Evolutionary conservation across 306 rosid species (phyloP).

Genomic region (Aeschynomene evenia): DNA sequence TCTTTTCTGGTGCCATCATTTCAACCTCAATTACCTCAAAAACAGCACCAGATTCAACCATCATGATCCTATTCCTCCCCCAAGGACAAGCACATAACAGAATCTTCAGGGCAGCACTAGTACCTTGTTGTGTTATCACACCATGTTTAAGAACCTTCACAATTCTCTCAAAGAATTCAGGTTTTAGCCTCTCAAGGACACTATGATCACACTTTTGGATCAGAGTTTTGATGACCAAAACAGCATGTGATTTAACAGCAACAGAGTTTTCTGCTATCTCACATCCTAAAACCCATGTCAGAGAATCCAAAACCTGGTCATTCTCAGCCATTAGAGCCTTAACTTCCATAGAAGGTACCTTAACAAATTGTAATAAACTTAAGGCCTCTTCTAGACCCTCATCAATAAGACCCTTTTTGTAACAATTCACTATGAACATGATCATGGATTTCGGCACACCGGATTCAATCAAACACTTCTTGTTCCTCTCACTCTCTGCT

Average conservation of each 20-base stretch:
- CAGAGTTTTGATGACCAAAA: constrained; percentile 39
- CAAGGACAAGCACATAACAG: constrained; percentile 32
- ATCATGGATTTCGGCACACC: constrained; percentile 50
- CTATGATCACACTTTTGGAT: constrained; percentile 23
- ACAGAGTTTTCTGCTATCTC: constrained; percentile 14
- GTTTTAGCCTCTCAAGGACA: constrained; percentile 34
- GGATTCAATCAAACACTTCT: constrained; percentile 43
- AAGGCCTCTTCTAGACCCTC: constrained; percentile 62
- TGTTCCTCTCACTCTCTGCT: constrained; percentile 41
- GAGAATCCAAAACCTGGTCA: constrained; percentile 34
- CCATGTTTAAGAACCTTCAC: constrained; percentile 31
- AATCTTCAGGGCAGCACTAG: constrained; percentile 44
- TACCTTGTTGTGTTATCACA: constrained; percentile 42
- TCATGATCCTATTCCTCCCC: constrained; percentile 43
- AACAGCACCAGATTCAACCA: constrained; percentile 47
- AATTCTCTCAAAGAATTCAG: constrained; percentile 40
- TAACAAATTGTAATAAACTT: constrained; percentile 40
- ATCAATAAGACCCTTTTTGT: not conserved
- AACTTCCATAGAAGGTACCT: constrained; percentile 31
- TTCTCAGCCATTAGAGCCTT: constrained; percentile 26
- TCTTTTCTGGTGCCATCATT: constrained; percentile 33
- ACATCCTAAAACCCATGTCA: constrained; percentile 47
- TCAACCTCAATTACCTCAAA: constrained; percentile 56
- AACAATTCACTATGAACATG: constrained; percentile 38
- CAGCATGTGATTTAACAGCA: constrained; percentile 37